A percentile compares a stretch with the other conserved stretches of the same genome.
Evolutionary conservation across 1,284 basidiomycete species (phyloP).

Genomic region (Rhodotorula mucilaginosa): DNA sequence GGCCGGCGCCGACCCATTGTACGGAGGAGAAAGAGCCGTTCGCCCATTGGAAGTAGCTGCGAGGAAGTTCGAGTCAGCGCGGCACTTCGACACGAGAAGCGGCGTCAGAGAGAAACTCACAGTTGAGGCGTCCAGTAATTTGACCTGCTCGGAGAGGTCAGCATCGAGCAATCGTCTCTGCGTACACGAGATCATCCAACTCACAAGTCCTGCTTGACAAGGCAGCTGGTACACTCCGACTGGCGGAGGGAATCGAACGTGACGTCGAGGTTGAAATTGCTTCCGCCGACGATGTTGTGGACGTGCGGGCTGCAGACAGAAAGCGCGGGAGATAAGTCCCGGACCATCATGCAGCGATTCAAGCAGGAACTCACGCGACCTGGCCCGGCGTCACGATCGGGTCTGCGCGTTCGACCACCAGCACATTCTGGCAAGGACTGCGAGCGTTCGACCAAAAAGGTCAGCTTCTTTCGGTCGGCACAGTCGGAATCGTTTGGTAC

Average conservation of each 20-base stretch:
- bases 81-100: too few relatives aligned
- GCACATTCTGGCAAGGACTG: conserved; percentile 24
- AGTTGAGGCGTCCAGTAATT: conserved; percentile 27
- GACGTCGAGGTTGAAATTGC: conserved; percentile 48
- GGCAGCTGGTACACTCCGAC: conserved; percentile 52
- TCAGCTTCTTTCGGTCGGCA: background rate
- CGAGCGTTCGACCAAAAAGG: too few relatives aligned
- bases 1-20: conserved; percentile 10
- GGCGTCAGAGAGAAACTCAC: background rate
- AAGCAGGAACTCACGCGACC: conserved; percentile 44
- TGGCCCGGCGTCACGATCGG: conserved; percentile 53
- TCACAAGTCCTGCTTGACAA: conserved; percentile 41
- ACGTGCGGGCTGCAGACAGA: conserved; percentile 15
- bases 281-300: conserved; percentile 27
- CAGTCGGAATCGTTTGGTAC: background rate
- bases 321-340: background rate
- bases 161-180: too few relatives aligned
- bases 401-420: conserved; percentile 52
- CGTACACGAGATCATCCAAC: too few relatives aligned
- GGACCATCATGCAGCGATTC: conserved; percentile 43
- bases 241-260: conserved; percentile 50
- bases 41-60: conserved; percentile 38
- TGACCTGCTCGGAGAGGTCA: background rate
- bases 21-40: conserved; percentile 29
- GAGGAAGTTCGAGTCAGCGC: background rate